These are phyloP conservation scores for Agrocybe pediades DNA, from an alignment of 768 basidiomycete species.

Conservation along the genomic window DNA sequence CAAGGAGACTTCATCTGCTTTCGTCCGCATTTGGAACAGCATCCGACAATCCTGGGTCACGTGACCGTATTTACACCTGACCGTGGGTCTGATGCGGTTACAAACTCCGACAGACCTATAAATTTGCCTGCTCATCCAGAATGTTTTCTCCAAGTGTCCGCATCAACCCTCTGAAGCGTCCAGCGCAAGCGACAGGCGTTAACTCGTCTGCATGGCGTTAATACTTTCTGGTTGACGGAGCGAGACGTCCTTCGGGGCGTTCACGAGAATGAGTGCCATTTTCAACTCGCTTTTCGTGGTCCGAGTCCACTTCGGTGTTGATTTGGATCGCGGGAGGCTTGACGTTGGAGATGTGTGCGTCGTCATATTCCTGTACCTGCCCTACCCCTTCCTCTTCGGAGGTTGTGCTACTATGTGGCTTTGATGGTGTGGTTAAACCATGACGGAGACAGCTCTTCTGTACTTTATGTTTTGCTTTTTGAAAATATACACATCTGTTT, in stretches of 20 bases:
- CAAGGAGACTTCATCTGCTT: constrained; percentile 9
- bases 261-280: constrained; percentile 44
- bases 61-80: constrained; percentile 8
- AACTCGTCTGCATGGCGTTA: constrained; percentile 60
- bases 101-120: constrained; percentile 33
- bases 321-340: constrained; percentile 49
- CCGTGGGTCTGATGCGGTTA: constrained; percentile 8
- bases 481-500: not conserved
- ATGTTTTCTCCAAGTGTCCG: constrained; percentile 58
- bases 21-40: constrained; percentile 19
- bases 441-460: constrained; percentile 59
- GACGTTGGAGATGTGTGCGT: constrained; percentile 44
- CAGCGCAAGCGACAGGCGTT: constrained; percentile 50
- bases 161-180: constrained; percentile 68
- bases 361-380: constrained; percentile 86
- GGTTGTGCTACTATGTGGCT: constrained; percentile 70
- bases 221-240: constrained; percentile 75
- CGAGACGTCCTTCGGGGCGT: constrained; percentile 54
- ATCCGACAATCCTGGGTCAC: constrained; percentile 1
- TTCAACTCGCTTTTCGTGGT: constrained; percentile 35
- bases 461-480: not conserved
- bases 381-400: constrained; percentile 45
- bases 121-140: constrained; percentile 22
- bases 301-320: constrained; percentile 59
- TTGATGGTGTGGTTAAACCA: constrained; percentile 86